Percentiles rank a stretch among this genome's conserved stretches.
phyloP scores from a whole-genome alignment of 805 yeast species.

The Candida adriatica region DNA sequence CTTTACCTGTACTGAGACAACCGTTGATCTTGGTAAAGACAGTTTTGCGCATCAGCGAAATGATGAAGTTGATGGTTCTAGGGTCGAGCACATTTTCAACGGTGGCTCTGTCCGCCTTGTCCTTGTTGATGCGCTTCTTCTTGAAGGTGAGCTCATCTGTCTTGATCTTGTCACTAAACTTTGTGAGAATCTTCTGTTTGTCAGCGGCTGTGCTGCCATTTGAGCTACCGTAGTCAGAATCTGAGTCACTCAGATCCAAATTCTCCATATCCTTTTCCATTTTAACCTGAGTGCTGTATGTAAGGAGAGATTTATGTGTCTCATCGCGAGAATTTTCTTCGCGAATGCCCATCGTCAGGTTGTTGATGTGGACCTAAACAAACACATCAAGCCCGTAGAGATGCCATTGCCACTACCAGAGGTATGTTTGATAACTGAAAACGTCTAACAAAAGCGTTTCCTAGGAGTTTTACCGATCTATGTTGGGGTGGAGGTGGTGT shows the following conservation, averaged over 20 bases:
- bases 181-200: conserved; percentile 48
- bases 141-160: conserved; percentile 50
- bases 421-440: conserved; percentile 1
- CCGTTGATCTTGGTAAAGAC: conserved; percentile 83
- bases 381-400: no score
- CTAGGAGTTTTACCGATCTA: conserved; percentile 71
- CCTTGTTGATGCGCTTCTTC: conserved; percentile 58
- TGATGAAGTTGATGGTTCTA: conserved; percentile 76
- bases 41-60: conserved; percentile 77
- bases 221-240: no score
- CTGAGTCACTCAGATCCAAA: no score
- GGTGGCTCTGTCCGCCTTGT: conserved; percentile 91
- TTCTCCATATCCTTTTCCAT: no score
- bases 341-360: no score
- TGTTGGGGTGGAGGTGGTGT: conserved; percentile 77
- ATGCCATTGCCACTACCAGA: neutral
- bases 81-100: conserved; percentile 97
- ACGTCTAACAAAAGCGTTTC: conserved; percentile 40
- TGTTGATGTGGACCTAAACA: no score
- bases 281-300: no score
- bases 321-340: no score
- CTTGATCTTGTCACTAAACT: conserved; percentile 58
- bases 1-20: conserved; percentile 94
- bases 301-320: no score
- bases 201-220: conserved; percentile 21